phyloP scores from a whole-genome alignment of 2,329 filamentous ascomycete genomes.

The Xylariaceae sp. region DNA sequence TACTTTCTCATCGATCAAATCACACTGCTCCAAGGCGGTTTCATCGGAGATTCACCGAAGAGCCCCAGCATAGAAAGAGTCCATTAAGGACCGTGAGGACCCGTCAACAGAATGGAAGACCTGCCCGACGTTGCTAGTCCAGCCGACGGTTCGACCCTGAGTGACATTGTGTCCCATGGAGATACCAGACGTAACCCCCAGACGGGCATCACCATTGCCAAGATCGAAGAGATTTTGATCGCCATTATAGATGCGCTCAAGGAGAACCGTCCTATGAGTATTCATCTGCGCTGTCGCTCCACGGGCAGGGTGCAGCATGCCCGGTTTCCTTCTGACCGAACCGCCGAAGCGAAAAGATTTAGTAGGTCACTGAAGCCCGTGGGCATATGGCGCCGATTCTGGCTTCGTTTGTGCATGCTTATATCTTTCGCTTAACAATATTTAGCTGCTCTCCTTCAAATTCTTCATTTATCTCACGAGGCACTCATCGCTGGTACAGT shows the following conservation, averaged over 20 bases:
- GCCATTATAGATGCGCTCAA: conserved; percentile 46
- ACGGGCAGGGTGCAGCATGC: conserved; percentile 24
- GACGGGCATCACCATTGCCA: conserved; percentile 28
- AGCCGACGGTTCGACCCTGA: neutral
- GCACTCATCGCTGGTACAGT: conserved; percentile 52
- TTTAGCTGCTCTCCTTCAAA: conserved; percentile 52
- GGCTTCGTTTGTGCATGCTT: conserved; percentile 1
- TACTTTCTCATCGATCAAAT: neutral
- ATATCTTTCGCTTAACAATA: neutral
- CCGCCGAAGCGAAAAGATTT: conserved; percentile 27
- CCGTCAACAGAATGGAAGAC: conserved; percentile 2
- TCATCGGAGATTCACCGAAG: neutral
- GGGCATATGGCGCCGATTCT: neutral
- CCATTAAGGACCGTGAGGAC: neutral
- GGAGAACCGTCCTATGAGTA: conserved; percentile 42
- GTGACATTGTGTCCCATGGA: neutral
- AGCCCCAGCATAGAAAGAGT: too few relatives aligned
- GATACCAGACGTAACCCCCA: conserved; percentile 7
- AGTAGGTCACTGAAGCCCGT: conserved; percentile 24
- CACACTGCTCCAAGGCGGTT: neutral
- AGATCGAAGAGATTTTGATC: conserved; percentile 54
- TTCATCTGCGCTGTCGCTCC: conserved; percentile 43
- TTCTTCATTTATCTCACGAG: conserved; percentile 57
- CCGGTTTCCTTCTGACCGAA: conserved; percentile 26
- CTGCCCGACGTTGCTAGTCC: neutral